phyloP scores from a whole-genome alignment of 2,329 filamentous ascomycete species.

The Fusarium bulbicola region DNA sequence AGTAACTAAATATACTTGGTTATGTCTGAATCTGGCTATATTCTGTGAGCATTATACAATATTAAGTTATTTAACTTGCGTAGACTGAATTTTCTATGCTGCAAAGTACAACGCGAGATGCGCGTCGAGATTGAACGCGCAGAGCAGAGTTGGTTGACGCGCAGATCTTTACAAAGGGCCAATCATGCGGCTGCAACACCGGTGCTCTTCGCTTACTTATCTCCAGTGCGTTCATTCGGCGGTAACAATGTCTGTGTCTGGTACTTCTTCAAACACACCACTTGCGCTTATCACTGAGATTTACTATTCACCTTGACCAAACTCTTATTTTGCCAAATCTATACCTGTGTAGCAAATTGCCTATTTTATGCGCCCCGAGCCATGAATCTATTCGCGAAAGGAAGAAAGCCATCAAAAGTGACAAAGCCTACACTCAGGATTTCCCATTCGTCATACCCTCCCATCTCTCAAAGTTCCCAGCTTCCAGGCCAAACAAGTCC shows the following conservation, averaged over 20 bases:
- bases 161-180: neutral
- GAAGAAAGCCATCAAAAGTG: neutral
- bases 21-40: fast-evolving
- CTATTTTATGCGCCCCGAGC: too few relatives aligned
- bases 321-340: neutral
- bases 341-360: neutral
- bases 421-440: neutral
- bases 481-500: constrained; percentile 12
- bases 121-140: too few relatives aligned
- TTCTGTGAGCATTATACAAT: fast-evolving
- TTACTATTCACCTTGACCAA: neutral
- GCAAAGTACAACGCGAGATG: neutral
- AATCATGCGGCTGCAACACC: neutral
- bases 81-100: too few relatives aligned
- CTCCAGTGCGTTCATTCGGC: neutral
- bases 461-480: constrained; percentile 7
- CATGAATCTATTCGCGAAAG: neutral
- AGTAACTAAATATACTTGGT: fast-evolving
- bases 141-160: neutral
- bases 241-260: too few relatives aligned
- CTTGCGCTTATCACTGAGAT: neutral
- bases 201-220: neutral
- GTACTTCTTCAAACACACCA: neutral
- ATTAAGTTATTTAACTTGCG: neutral
- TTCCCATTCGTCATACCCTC: neutral